phyloP scores from a whole-genome alignment of 345 rosid genomes.

The Euphorbia tirucalli region DNA sequence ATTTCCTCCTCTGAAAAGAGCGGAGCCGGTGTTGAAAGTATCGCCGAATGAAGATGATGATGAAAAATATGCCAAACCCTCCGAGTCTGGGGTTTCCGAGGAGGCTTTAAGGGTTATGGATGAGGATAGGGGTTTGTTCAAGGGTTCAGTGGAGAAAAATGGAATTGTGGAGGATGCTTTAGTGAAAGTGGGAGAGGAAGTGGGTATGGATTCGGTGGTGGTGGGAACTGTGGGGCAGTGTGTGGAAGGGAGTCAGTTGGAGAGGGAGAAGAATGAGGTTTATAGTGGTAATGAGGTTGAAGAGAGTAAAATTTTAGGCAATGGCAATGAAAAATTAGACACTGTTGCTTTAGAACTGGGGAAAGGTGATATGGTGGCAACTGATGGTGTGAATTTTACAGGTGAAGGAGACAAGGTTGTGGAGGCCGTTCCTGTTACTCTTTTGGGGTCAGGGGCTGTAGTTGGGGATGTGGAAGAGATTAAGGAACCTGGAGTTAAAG shows the following conservation, averaged over 20 bases:
- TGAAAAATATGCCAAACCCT: conserved; percentile 23
- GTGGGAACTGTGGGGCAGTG: conserved; percentile 20
- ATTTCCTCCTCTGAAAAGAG: conserved; percentile 21
- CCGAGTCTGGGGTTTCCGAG: conserved; percentile 19
- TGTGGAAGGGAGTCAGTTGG: conserved; percentile 22
- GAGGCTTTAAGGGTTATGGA: conserved; percentile 24
- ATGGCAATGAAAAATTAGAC: not conserved
- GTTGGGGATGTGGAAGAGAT: conserved; percentile 34
- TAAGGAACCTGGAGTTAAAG: conserved; percentile 30
- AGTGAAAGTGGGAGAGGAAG: conserved; percentile 20
- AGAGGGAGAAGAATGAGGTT: conserved; percentile 19
- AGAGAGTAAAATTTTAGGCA: conserved; percentile 5
- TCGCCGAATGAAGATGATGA: conserved; percentile 16
- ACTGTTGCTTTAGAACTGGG: conserved; percentile 7
- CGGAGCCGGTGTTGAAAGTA: conserved; percentile 20
- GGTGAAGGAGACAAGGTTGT: conserved; percentile 35
- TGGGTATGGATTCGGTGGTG: conserved; percentile 5
- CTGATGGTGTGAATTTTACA: conserved; percentile 33
- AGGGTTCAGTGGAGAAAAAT: conserved; percentile 19
- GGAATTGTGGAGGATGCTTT: conserved; percentile 34
- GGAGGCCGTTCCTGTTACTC: conserved; percentile 32
- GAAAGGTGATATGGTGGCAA: conserved; percentile 27
- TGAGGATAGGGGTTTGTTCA: too few species aligned
- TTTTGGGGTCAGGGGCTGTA: conserved; percentile 30
- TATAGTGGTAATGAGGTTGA: conserved; percentile 17